phyloP scores from a whole-genome alignment of 352 stramenopile species.

The Phytophthora pluvialis region DNA sequence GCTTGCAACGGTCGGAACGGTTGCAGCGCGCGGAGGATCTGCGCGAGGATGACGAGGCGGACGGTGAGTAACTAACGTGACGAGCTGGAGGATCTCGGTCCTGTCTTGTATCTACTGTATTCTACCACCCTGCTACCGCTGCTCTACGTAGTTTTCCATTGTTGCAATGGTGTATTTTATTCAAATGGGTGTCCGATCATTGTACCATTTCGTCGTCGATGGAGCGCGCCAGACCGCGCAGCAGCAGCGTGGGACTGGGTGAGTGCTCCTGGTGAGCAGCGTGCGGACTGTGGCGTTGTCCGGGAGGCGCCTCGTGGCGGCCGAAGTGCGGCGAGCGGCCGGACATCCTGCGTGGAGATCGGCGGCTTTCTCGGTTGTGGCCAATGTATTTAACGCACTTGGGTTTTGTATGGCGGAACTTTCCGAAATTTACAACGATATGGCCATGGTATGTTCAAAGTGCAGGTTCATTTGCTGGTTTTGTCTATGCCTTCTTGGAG shows the following conservation, averaged over 20 bases:
- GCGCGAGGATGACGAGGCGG: constrained; percentile 24
- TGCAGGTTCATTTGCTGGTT: neutral
- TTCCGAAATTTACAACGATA: constrained; percentile 14
- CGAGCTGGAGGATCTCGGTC: neutral
- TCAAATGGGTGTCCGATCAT: constrained; percentile 1
- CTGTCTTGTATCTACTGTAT: constrained; percentile 8
- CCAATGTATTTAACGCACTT: neutral
- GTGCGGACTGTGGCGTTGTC: constrained; percentile 16
- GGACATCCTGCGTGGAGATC: constrained; percentile 20
- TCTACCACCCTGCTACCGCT: constrained; percentile 17
- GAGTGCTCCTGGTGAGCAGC: constrained; percentile 22
- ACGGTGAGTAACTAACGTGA: constrained; percentile 29
- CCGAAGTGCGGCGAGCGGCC: constrained; percentile 14
- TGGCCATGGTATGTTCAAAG: constrained; percentile 3
- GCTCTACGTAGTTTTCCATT: too few relatives aligned
- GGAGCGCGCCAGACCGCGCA: constrained; percentile 57
- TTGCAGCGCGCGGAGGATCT: constrained; percentile 67
- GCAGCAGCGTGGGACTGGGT: constrained; percentile 68
- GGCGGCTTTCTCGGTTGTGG: neutral
- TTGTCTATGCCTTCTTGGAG: constrained; percentile 68
- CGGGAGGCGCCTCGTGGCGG: constrained; percentile 12
- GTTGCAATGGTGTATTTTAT: constrained; percentile 11
- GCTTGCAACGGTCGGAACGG: constrained; percentile 56
- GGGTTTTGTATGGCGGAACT: neutral
- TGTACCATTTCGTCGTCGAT: constrained; percentile 79